phyloP scores from a whole-genome alignment of 371 early-diverging fungal species.

The Syncephalastrum racemosum region DNA sequence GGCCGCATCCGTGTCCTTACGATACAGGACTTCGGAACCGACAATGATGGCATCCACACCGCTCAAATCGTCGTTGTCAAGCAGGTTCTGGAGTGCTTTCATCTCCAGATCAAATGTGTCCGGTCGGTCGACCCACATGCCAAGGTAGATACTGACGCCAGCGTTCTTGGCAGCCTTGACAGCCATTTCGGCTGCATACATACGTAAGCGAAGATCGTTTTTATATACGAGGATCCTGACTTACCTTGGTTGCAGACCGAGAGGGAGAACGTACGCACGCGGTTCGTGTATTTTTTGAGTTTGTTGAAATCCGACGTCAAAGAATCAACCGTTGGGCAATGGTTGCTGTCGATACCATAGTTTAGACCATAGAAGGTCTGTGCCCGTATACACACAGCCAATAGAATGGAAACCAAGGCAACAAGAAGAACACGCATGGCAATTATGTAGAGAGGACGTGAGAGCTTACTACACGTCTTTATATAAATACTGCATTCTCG shows the following conservation, averaged over 20 bases:
- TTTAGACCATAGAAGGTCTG: slow-evolving; percentile 50
- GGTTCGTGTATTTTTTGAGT: slow-evolving; percentile 49
- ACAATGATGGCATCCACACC: slow-evolving; percentile 57
- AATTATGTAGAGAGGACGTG: no score
- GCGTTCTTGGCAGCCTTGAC: slow-evolving; percentile 57
- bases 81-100: slow-evolving; percentile 42
- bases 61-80: slow-evolving; percentile 27
- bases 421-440: no score
- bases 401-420: no score
- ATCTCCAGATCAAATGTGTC: slow-evolving; percentile 49
- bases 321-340: slow-evolving; percentile 53
- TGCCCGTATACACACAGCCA: neutral
- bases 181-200: slow-evolving; percentile 31
- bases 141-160: slow-evolving; percentile 57
- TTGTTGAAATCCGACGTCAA: slow-evolving; percentile 47
- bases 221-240: slow-evolving; percentile 1
- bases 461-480: no score
- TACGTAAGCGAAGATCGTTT: neutral
- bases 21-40: slow-evolving; percentile 65
- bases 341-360: slow-evolving; percentile 54
- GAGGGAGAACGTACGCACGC: slow-evolving; percentile 56
- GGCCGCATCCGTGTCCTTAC: slow-evolving; percentile 46
- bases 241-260: slow-evolving; percentile 59
- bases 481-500: no score
- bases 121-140: slow-evolving; percentile 62